Percentiles rank a stretch among this genome's conserved stretches.
Evolutionary conservation across 2,329 filamentous ascomycete genomes (phyloP).

Genomic region (Leptographium galeiforme): DNA sequence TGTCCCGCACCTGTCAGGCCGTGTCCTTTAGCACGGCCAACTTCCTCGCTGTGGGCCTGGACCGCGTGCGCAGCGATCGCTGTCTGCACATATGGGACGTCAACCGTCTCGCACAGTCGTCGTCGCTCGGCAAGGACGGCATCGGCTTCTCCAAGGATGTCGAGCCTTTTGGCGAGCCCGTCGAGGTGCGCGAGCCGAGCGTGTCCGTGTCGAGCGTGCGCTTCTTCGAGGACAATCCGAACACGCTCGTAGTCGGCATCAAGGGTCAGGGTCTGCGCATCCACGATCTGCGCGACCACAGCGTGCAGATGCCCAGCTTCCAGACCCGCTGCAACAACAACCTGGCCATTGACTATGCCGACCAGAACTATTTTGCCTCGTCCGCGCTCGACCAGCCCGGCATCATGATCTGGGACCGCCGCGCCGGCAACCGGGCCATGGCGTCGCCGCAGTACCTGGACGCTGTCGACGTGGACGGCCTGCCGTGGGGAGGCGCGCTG

Average conservation of each 20-base stretch:
- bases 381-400: constrained; percentile 62
- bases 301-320: constrained; percentile 32
- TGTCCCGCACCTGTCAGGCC: constrained; percentile 66
- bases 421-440: constrained; percentile 39
- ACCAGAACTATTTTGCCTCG: constrained; percentile 75
- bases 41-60: constrained; percentile 63
- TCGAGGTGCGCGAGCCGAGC: constrained; percentile 46
- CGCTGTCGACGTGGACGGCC: constrained; percentile 44
- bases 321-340: constrained; percentile 57
- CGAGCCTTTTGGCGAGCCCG: constrained; percentile 39
- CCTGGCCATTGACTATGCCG: constrained; percentile 63
- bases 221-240: constrained; percentile 66
- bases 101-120: constrained; percentile 38
- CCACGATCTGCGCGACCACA: constrained; percentile 52
- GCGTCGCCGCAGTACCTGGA: constrained; percentile 42
- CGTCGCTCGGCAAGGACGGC: constrained; percentile 13
- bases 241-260: constrained; percentile 62
- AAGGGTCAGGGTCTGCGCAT: constrained; percentile 62
- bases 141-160: constrained; percentile 35
- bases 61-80: constrained; percentile 68
- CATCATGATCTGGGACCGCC: constrained; percentile 66
- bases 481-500: constrained; percentile 50
- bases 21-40: constrained; percentile 65
- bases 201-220: constrained; percentile 72
- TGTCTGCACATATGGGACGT: constrained; percentile 77